A percentile compares a stretch with the other conserved stretches of the same genome.
These are phyloP conservation scores for Cydonia oblonga DNA, from an alignment of 331 rosid genomes.

Conservation along the genomic window DNA sequence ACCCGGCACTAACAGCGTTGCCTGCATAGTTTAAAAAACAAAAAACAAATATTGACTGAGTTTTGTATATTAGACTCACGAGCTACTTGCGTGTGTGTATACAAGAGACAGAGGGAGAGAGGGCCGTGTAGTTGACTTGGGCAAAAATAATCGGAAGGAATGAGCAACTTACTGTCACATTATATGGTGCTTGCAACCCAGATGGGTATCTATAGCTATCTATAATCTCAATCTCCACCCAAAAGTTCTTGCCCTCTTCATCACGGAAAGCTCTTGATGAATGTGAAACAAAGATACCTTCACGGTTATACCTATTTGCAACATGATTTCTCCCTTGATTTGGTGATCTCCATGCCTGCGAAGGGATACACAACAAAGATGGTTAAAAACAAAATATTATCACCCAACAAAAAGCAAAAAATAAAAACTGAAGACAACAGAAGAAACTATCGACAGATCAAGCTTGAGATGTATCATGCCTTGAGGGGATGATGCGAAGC, in stretches of 20 bases:
- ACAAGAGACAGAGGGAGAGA: not conserved
- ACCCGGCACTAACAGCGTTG: conserved; percentile 86
- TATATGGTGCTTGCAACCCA: conserved; percentile 83
- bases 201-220: conserved; percentile 78
- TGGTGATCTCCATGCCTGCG: conserved; percentile 75
- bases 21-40: conserved; percentile 34
- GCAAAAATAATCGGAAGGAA: not conserved
- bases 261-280: conserved; percentile 93
- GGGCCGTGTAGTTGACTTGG: not conserved
- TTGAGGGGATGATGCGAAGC: conserved; percentile 87
- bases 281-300: conserved; percentile 71
- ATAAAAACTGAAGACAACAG: not conserved
- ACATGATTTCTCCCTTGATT: conserved; percentile 79
- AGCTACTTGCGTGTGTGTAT: not conserved
- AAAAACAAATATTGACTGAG: not conserved
- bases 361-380: conserved; percentile 4
- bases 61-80: not conserved
- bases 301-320: conserved; percentile 57
- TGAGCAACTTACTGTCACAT: conserved; percentile 59
- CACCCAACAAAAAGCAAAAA: not conserved
- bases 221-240: conserved; percentile 84
- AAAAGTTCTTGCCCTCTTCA: conserved; percentile 92
- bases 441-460: conserved; percentile 6
- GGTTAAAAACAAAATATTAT: not conserved
- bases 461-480: conserved; percentile 36